phyloP scores from a whole-genome alignment of 2,329 filamentous ascomycete species.

The Pseudopithomyces chartarum region DNA sequence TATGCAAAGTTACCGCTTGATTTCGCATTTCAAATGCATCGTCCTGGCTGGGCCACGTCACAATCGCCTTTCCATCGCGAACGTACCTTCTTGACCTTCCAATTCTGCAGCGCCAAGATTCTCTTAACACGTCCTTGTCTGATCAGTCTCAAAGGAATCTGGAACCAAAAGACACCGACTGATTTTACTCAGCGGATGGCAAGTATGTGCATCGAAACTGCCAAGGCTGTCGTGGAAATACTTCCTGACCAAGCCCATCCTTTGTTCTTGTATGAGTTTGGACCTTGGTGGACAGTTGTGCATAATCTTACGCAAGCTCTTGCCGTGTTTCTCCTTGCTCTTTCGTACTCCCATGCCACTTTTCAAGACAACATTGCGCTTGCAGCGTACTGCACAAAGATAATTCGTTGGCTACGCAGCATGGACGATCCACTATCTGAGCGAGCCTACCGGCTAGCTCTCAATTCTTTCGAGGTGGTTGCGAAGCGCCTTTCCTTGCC shows the following conservation, averaged over 20 bases:
- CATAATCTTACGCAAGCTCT: conserved; percentile 48
- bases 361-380: conserved; percentile 25
- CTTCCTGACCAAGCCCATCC: conserved; percentile 41
- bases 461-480: conserved; percentile 23
- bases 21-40: conserved; percentile 31
- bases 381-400: conserved; percentile 33
- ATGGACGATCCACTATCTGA: conserved; percentile 38
- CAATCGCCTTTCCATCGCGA: conserved; percentile 24
- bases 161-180: conserved; percentile 22
- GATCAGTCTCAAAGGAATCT: conserved; percentile 29
- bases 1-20: conserved; percentile 31
- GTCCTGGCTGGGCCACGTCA: not conserved
- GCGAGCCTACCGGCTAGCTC: conserved; percentile 27
- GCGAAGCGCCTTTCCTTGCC: conserved; percentile 23
- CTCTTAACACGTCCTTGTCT: conserved; percentile 48
- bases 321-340: conserved; percentile 44
- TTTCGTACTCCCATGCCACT: conserved; percentile 34
- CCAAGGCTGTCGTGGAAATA: conserved; percentile 38
- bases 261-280: conserved; percentile 35
- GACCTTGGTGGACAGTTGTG: conserved; percentile 51
- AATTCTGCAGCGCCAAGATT: conserved; percentile 46
- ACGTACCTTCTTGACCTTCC: conserved; percentile 38
- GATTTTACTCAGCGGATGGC: conserved; percentile 40
- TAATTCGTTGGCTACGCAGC: conserved; percentile 39
- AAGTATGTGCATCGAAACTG: conserved; percentile 44